A percentile compares a stretch with the other conserved stretches of the same genome.
These are phyloP conservation scores for Boletellus sp. DNA, from an alignment of 1,284 basidiomycete genomes.

Conservation along the genomic window DNA sequence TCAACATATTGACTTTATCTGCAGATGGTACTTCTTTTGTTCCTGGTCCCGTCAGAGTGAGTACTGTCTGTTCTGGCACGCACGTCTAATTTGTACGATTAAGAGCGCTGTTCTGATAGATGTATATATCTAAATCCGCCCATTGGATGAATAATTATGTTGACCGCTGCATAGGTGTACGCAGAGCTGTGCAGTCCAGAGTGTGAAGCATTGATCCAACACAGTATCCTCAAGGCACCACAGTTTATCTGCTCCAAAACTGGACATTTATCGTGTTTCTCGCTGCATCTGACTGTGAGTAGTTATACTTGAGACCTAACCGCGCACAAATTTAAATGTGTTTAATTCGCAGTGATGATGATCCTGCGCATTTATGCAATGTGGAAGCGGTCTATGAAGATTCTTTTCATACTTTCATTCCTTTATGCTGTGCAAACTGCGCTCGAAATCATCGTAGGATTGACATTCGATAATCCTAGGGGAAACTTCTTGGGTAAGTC, in stretches of 20 bases:
- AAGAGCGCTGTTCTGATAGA: neutral
- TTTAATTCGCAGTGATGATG: neutral
- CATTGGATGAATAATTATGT: neutral
- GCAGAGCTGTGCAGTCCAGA: no score
- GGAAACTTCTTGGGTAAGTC: neutral
- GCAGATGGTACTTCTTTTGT: neutral
- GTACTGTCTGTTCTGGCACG: neutral
- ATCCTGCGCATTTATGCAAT: neutral
- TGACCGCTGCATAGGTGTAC: neutral
- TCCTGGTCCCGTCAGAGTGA: neutral
- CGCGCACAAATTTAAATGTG: no score
- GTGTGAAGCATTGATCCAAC: no score
- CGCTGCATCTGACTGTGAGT: neutral
- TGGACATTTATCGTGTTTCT: neutral
- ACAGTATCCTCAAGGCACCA: neutral
- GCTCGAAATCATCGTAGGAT: neutral
- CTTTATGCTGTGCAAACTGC: neutral
- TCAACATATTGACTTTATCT: neutral
- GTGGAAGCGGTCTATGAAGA: neutral
- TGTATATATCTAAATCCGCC: neutral
- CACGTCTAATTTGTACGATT: neutral
- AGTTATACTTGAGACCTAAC: neutral
- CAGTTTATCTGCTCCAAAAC: neutral
- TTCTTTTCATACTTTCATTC: neutral
- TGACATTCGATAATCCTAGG: neutral